Base-by-base conservation (phyloP, 148 eudicot species). In the Cornus florida region DNA sequence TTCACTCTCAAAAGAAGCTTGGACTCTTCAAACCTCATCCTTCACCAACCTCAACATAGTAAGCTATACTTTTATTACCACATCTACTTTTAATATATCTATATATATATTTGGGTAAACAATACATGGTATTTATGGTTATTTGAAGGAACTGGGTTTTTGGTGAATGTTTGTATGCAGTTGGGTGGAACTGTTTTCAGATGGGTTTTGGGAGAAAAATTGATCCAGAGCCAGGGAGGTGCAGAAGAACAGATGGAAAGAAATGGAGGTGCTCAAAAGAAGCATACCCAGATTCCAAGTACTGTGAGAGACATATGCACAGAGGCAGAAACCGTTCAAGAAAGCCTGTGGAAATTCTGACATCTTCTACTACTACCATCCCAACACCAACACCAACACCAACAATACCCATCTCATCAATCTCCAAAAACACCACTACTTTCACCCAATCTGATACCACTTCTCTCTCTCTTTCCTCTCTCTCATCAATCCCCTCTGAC, bases 271-370 rank as follows among this genome's bases (percentile, higher is more conserved):
- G 99, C 79, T 92, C 99, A 70, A 96, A 96, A 83, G 99, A 96
- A 69, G 99, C 99, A 5, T 92, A 92, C 76, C 91, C 95, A 43
- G 98, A 96, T 80, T 96, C 99, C 1, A 96, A 96, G 82, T 96
- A 96, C 89, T 96, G 99, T 83, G 98, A 96, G 57, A 86, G 97
- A 71, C 99, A 96, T 90, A 96, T 96, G 98, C 99, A 96, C 75
- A 84, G 99, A 92, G 99, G 99, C 86, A 86, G 94, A 78, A 96
- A 96, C 90, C 99, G 99, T 93, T 96, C 99, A 96, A 96, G 99
- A 96, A 96, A 96, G 98, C 98, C 97, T 91, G 99, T 96, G 98
- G 99, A 96, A 95, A 71, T 69, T 75, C 33, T 75, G 48, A 24
- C 88, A 32, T 22, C 86, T 77, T 2, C 84, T 70, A 28, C 78